Evolutionary conservation across 1,284 basidiomycete species (phyloP).

Genomic region (Apiotrichum veenhuisii): DNA sequence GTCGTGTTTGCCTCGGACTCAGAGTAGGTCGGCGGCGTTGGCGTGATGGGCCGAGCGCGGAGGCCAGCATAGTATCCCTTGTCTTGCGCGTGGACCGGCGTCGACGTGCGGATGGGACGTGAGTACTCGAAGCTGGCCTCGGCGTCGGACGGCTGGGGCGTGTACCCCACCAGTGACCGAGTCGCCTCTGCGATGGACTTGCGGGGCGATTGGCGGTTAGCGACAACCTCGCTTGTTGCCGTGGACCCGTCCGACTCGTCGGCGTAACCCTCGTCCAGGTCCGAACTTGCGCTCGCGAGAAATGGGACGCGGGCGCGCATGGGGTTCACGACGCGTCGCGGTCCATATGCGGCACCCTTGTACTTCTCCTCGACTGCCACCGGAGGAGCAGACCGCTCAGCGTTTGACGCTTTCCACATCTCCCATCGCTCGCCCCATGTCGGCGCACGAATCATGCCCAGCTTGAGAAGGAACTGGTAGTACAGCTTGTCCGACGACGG

Average conservation of each 20-base stretch:
- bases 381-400: background rate
- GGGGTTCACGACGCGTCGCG: conserved; percentile 6
- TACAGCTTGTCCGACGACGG: conserved; percentile 36
- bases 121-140: conserved; percentile 8
- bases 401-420: conserved; percentile 27
- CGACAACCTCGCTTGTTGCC: conserved; percentile 2
- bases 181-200: conserved; percentile 6
- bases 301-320: conserved; percentile 34
- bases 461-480: conserved; percentile 48
- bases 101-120: conserved; percentile 12
- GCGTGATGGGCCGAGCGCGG: background rate
- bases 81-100: conserved; percentile 9
- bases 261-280: conserved; percentile 40
- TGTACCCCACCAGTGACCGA: conserved; percentile 16
- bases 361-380: background rate
- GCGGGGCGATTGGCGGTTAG: conserved; percentile 9
- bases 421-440: conserved; percentile 49
- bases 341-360: background rate
- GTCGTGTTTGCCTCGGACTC: conserved; percentile 12
- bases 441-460: conserved; percentile 43
- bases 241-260: conserved; percentile 12
- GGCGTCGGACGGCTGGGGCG: conserved; percentile 5
- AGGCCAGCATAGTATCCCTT: conserved; percentile 3
- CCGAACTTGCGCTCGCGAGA: conserved; percentile 41
- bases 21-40: conserved; percentile 5